Conservation (phyloP, 768 basidiomycete genomes). For the Calocybe gangraenosa region DNA sequence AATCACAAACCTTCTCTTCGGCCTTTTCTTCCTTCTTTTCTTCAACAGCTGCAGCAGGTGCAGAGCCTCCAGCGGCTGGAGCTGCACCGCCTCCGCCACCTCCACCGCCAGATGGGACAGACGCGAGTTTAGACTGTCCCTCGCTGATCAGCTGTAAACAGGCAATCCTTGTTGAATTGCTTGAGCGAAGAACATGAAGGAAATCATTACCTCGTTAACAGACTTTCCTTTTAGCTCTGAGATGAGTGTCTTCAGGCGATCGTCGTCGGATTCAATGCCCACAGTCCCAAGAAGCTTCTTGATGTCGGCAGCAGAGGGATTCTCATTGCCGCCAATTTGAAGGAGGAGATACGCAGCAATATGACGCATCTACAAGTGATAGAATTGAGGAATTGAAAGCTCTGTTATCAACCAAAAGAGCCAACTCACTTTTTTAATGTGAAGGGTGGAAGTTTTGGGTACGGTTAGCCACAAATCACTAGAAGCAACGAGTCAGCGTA, state of each 20-base stretch:
- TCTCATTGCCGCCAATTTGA: constrained; percentile 87
- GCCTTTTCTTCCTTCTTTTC: constrained; percentile 88
- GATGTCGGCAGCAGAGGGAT: constrained; percentile 82
- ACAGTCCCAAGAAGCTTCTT: constrained; percentile 82
- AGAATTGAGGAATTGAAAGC: neutral
- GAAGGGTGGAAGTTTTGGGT: constrained; percentile 25
- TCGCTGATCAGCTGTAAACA: constrained; percentile 76
- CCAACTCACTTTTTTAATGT: constrained; percentile 39
- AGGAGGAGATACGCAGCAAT: constrained; percentile 98
- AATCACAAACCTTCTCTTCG: constrained; percentile 73
- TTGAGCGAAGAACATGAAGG: constrained; percentile 9
- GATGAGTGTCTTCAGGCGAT: constrained; percentile 76
- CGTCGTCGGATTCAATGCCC: constrained; percentile 85
- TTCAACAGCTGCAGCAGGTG: constrained; percentile 39
- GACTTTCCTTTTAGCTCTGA: constrained; percentile 91
- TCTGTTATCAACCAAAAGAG: neutral
- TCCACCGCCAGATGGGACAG: constrained; percentile 93
- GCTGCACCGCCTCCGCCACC: constrained; percentile 55
- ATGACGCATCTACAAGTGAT: constrained; percentile 67
- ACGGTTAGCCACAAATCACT: constrained; percentile 96
- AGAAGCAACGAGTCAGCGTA: constrained; percentile 13
- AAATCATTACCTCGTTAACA: constrained; percentile 61
- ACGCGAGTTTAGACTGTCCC: constrained; percentile 90
- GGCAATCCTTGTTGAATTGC: constrained; percentile 2
- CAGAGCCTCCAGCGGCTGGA: constrained; percentile 55